phyloP scores from a whole-genome alignment of 768 basidiomycete genomes.

The Agrocybe chaxingu region DNA sequence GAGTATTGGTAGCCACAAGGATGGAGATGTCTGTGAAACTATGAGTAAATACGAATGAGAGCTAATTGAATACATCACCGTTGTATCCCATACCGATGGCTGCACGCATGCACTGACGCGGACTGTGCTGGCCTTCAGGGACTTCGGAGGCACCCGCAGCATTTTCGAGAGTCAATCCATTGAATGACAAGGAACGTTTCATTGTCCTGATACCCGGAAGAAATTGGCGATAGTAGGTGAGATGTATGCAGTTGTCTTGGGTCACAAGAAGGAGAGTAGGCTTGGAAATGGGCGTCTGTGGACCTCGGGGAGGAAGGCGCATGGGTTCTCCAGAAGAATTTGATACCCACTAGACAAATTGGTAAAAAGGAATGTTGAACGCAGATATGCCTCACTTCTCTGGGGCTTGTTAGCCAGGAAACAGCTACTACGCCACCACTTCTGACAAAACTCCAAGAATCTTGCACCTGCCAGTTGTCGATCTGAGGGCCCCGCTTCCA shows the following conservation, averaged over 20 bases:
- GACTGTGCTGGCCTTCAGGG: conserved; percentile 28
- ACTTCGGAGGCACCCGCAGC: conserved; percentile 27
- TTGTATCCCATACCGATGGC: conserved; percentile 59
- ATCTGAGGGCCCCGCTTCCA: conserved; percentile 60
- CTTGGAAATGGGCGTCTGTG: conserved; percentile 46
- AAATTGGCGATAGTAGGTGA: conserved; percentile 53
- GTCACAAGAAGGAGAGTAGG: conserved; percentile 65
- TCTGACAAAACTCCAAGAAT: conserved; percentile 50
- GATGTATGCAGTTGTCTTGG: conserved; percentile 52
- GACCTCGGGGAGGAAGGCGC: conserved; percentile 61
- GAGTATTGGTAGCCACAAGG: conserved; percentile 61
- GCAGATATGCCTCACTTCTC: conserved; percentile 47
- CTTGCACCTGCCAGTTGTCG: conserved; percentile 59
- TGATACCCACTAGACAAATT: conserved; percentile 47
- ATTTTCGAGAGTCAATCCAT: conserved; percentile 32
- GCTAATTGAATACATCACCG: conserved; percentile 32
- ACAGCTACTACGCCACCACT: conserved; percentile 59
- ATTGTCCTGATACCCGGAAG: conserved; percentile 40
- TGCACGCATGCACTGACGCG: conserved; percentile 47
- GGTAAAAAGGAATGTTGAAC: not conserved
- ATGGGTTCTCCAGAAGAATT: conserved; percentile 37
- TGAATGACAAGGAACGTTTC: conserved; percentile 44
- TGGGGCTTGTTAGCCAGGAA: conserved; percentile 55
- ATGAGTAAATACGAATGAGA: conserved; percentile 1
- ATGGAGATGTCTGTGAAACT: conserved; percentile 47